A percentile compares a stretch with the other conserved stretches of the same genome.
phyloP scores from a whole-genome alignment of 1,284 basidiomycete species.

The Sanghuangporus weigelae region DNA sequence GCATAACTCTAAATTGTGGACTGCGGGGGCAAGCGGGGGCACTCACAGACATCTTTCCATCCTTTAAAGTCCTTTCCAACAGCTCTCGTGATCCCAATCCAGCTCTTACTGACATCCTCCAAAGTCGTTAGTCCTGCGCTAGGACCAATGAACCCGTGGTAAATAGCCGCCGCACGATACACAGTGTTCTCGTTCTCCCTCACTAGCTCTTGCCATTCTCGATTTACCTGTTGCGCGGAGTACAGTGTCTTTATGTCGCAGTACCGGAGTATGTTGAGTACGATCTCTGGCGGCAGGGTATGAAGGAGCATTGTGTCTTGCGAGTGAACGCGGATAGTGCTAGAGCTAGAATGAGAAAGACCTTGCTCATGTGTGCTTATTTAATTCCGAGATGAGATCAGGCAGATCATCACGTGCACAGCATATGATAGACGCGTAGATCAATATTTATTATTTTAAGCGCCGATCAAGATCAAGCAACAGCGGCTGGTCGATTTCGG shows the following conservation, averaged over 20 bases:
- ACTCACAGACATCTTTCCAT: slow-evolving; percentile 62
- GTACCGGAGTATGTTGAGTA: slow-evolving; percentile 6
- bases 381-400: too few species aligned
- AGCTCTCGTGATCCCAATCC: slow-evolving; percentile 24
- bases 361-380: neutral
- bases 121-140: slow-evolving; percentile 24
- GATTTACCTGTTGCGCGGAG: slow-evolving; percentile 33
- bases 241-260: slow-evolving; percentile 32
- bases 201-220: slow-evolving; percentile 40
- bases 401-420: neutral
- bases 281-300: slow-evolving; percentile 3
- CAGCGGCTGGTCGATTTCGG: too few species aligned
- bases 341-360: neutral
- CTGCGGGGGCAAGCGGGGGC: too few species aligned
- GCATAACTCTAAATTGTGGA: neutral
- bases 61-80: slow-evolving; percentile 29
- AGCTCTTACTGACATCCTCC: slow-evolving; percentile 21
- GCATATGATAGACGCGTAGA: neutral
- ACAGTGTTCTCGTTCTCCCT: slow-evolving; percentile 40
- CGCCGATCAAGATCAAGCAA: neutral
- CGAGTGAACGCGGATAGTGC: neutral
- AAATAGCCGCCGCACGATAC: slow-evolving; percentile 46
- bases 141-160: slow-evolving; percentile 39
- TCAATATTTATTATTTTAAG: neutral
- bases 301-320: neutral